Base-by-base conservation (phyloP, 352 stramenopile genomes). In the Peronospora destructor region DNA sequence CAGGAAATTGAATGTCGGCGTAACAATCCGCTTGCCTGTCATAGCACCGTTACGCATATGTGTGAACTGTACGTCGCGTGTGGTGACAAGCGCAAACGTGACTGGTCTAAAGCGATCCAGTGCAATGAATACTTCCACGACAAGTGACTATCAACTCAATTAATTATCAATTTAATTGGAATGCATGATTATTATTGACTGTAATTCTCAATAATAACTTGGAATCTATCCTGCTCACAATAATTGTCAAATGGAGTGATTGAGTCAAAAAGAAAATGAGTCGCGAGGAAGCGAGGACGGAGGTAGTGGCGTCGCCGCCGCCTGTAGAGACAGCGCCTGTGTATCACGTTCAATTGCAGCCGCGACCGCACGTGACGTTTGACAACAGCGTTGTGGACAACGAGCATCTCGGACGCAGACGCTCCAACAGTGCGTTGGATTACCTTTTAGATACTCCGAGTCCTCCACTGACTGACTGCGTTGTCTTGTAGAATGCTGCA, bases 381-480 rank as follows among this genome's bases (percentile, higher is more conserved):
- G 76, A 90, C 33, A 84, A 92, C 8, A 87, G 76, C 41, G 84
- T 93, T 12, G 79, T 97, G 41, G 87, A 97, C 61, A 97, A 97
- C 68, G 89, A 97, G 56, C 79, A 95, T 51, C 83, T 96, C 34
- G 84, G 85, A 32, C 77, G 84, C 58, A 96, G 87, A 61, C 91
- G 86, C 33, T 95, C 83, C 30, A 97, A 97, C 44, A 93, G 85
- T 94, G 61, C 23, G 73, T 60, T 12, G 28, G n/a, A 37, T 32
- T 42, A 4, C 28, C 5, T 3, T 26, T 26, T 1, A 26, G 33
- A 21, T 4, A 38, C 5, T 40, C 35, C 8, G 14, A 11, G 13
- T 25, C 14, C 9, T 25, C 26, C 12, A 10, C 14, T 32, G 14
- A 9, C 46, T 64, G 6, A 46, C 23, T 43, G 23, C 30, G 16